Percentiles rank a stretch among this genome's conserved stretches.
phyloP scores from a whole-genome alignment of 257 asterid genomes.

The Thymus quinquecostatus region DNA sequence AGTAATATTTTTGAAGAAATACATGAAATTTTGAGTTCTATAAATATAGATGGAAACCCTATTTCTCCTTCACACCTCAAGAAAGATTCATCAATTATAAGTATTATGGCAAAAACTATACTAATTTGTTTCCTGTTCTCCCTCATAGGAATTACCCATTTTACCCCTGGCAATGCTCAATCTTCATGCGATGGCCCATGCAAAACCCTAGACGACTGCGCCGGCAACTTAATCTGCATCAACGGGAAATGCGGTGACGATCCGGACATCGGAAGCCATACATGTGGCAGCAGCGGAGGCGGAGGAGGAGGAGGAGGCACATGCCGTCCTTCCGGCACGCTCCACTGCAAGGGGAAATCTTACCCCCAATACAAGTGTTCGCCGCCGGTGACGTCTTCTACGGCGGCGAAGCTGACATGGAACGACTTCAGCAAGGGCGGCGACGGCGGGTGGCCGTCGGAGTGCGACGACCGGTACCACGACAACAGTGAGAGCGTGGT shows the following conservation, averaged over 20 bases:
- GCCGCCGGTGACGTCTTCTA: slow-evolving; percentile 45
- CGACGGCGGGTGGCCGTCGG: slow-evolving; percentile 36
- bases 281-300: slow-evolving; percentile 22
- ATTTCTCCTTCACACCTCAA: slow-evolving; percentile 1
- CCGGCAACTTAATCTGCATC: slow-evolving; percentile 42
- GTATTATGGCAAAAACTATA: background rate
- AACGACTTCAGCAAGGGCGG: slow-evolving; percentile 54
- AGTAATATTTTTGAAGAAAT: too few relatives aligned
- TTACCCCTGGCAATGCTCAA: slow-evolving; percentile 15
- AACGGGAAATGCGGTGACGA: slow-evolving; percentile 41
- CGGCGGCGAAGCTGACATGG: slow-evolving; percentile 41
- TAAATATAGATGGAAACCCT: too few relatives aligned
- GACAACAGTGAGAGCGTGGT: slow-evolving; percentile 41
- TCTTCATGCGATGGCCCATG: slow-evolving; percentile 42
- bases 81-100: background rate
- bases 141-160: background rate
- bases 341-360: slow-evolving; percentile 27
- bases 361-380: slow-evolving; percentile 42
- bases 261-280: slow-evolving; percentile 33
- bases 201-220: slow-evolving; percentile 35
- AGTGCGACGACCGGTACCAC: slow-evolving; percentile 45
- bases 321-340: slow-evolving; percentile 38
- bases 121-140: background rate
- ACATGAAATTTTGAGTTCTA: too few relatives aligned
- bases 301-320: slow-evolving; percentile 19